Percentiles rank a stretch among this genome's conserved stretches.
Conservation (phyloP, 2,329 filamentous ascomycete genomes). For the Fusarium pseudonygamai region DNA sequence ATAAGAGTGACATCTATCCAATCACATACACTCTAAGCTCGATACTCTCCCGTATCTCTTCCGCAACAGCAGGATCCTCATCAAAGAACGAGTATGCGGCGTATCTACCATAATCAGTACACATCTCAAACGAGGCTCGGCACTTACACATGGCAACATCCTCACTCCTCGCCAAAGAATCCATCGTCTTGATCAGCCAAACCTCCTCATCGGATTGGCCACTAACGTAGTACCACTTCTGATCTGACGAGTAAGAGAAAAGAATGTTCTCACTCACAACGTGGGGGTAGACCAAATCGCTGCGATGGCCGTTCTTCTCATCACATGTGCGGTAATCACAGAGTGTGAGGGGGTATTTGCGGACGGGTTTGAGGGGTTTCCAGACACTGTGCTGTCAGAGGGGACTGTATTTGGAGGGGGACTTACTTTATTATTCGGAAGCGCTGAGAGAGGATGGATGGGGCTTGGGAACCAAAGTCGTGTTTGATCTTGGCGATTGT, state of each 20-base stretch:
- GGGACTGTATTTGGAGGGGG: no score
- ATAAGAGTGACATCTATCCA: neutral
- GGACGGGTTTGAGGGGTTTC: neutral
- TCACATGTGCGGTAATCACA: neutral
- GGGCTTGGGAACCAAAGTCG: neutral
- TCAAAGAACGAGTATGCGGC: neutral
- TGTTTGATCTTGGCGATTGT: neutral
- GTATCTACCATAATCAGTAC: neutral
- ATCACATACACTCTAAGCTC: neutral
- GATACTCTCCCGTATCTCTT: neutral
- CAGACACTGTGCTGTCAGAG: neutral
- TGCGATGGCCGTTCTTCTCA: rapidly evolving
- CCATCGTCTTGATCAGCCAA: neutral
- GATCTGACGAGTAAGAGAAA: neutral
- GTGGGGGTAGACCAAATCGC: neutral
- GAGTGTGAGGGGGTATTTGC: neutral
- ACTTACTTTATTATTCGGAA: neutral
- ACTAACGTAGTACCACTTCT: neutral
- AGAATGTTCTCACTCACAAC: neutral
- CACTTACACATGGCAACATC: neutral
- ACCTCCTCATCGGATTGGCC: neutral
- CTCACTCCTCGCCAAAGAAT: neutral
- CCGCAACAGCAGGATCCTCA: neutral
- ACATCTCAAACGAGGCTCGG: neutral
- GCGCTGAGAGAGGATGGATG: neutral